Base-by-base conservation (phyloP, 768 basidiomycete species). In the Xerocomellus chrysenteron region DNA sequence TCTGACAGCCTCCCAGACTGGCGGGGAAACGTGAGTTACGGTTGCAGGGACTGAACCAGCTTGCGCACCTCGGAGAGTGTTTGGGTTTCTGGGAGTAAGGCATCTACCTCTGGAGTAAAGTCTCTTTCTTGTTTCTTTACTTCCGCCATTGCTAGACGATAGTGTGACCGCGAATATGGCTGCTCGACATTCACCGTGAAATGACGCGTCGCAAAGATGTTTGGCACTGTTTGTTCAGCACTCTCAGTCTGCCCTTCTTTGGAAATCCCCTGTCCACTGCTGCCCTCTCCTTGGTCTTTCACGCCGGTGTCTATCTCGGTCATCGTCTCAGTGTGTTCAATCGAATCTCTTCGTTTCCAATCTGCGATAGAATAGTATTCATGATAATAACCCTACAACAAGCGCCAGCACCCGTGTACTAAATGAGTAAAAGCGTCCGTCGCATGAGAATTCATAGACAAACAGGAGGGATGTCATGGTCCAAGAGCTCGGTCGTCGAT, bases 91-190 rank as follows among this genome's bases (percentile, higher is more conserved):
- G 87, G 87, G 7, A 95, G 72, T 4, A 94, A 73, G 10, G 77
- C 78, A 65, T 90, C 82, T 5, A 95, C 94, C 71, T 98, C 94
- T 50, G 82, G 77, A 0, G 92, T 88, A 62, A 80, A 97, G 69
- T 98, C 95, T 69, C 83, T 87, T 69, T 92, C 90, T 73, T 91
- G 87, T 73, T 90, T 89, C 76, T 86, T 87, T 72, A 83, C 81
- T 62, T 92, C 90, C 41, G 88, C 78, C 90, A 91, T 92, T 65
- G 73, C 80, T 73, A 76, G 77, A 52, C 66, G 68, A 62, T 75
- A 63, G 69, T 68, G 66, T 63, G 67, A 68, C 71, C 74, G 70
- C 71, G 74, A 66, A 75, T 73, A 76, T 67, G 72, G 71, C 72
- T 74, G 73, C 64, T 64, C 58, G 55, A 61, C 54, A 35, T 57